Evolutionary conservation across 768 basidiomycete species (phyloP).

Genomic region (Suillus placidus): DNA sequence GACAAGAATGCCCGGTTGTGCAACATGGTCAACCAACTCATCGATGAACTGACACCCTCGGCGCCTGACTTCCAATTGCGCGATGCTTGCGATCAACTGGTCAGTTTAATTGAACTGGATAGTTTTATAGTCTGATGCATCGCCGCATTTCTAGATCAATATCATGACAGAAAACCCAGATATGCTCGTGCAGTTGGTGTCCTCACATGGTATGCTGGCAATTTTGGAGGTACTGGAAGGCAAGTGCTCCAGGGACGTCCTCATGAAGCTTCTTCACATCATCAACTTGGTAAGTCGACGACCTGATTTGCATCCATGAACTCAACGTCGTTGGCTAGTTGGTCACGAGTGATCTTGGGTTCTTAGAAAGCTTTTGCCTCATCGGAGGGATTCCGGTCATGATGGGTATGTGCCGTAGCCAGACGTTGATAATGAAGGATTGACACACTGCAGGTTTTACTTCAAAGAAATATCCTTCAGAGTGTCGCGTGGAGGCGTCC

Average conservation of each 20-base stretch:
- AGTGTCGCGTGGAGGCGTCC: slow-evolving; percentile 94
- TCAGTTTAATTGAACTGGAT: slow-evolving; percentile 37
- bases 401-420: slow-evolving; percentile 61
- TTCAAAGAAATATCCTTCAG: slow-evolving; percentile 89
- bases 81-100: slow-evolving; percentile 87
- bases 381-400: slow-evolving; percentile 95
- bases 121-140: slow-evolving; percentile 3
- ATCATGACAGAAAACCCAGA: slow-evolving; percentile 82
- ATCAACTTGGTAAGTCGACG: slow-evolving; percentile 73
- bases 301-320: background rate
- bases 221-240: slow-evolving; percentile 93
- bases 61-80: slow-evolving; percentile 82
- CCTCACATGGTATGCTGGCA: slow-evolving; percentile 92
- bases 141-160: slow-evolving; percentile 51
- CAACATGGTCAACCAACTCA: slow-evolving; percentile 77
- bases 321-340: slow-evolving; percentile 40
- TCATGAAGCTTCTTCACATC: slow-evolving; percentile 83
- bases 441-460: slow-evolving; percentile 67
- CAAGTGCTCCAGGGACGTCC: slow-evolving; percentile 82
- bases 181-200: slow-evolving; percentile 86
- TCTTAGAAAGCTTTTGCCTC: slow-evolving; percentile 93
- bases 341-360: slow-evolving; percentile 74
- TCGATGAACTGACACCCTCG: slow-evolving; percentile 83
- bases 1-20: slow-evolving; percentile 92
- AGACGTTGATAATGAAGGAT: slow-evolving; percentile 6